Percentiles rank a stretch among this genome's conserved stretches.
Evolutionary conservation across 2,329 filamentous ascomycete genomes (phyloP).

Genomic region (Neocucurbitaria cava): DNA sequence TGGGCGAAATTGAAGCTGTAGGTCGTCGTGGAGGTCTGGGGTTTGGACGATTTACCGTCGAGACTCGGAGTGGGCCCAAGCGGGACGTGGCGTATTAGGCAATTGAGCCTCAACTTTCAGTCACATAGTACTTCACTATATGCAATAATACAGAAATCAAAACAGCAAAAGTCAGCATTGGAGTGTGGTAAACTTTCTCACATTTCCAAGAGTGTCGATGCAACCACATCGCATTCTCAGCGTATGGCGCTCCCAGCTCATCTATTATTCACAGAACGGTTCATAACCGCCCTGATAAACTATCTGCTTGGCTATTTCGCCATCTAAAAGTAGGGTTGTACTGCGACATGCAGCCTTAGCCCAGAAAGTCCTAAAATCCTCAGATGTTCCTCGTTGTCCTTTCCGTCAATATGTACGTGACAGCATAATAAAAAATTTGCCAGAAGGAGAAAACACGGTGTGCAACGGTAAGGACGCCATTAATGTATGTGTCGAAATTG

Average conservation of each 20-base stretch:
- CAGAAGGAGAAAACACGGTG: conserved; percentile 24
- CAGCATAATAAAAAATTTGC: conserved; percentile 23
- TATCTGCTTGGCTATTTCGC: conserved; percentile 5
- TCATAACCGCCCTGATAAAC: not conserved
- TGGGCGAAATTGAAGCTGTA: not conserved
- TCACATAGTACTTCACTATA: not conserved
- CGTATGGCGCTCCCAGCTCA: conserved; percentile 17
- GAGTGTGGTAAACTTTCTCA: not conserved
- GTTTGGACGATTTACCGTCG: conserved; percentile 15
- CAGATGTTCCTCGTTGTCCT: conserved; percentile 2
- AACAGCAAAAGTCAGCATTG: not conserved
- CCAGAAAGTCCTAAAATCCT: conserved; percentile 1
- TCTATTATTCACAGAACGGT: conserved; percentile 2
- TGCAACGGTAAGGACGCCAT: conserved; percentile 27
- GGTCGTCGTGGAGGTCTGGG: not conserved
- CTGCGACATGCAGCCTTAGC: conserved; percentile 1
- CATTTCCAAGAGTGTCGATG: conserved; percentile 20
- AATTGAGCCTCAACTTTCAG: conserved; percentile 21
- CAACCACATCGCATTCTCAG: conserved; percentile 9
- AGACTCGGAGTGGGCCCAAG: conserved; percentile 23
- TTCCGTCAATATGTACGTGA: conserved; percentile 33
- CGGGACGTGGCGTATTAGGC: conserved; percentile 20
- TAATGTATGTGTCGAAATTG: conserved; percentile 18
- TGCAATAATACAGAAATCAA: not conserved
- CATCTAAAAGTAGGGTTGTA: conserved; percentile 9